phyloP scores from a whole-genome alignment of 371 early-diverging fungal species.

The Mucor piriformis region DNA sequence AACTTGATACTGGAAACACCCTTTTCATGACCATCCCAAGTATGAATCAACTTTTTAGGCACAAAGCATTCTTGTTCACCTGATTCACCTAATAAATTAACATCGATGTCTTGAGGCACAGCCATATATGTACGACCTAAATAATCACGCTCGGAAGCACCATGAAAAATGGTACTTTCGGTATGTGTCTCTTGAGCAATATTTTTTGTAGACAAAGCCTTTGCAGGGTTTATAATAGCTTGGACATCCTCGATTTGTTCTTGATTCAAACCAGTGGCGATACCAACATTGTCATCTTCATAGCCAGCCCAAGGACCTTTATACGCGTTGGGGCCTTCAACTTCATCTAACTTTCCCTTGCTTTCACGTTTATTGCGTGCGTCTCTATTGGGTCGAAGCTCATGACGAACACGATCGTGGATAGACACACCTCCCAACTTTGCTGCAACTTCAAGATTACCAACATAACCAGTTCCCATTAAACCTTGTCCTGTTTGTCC shows the following conservation, averaged over 20 bases:
- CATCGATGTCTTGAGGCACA: slow-evolving; percentile 84
- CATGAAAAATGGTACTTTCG: slow-evolving; percentile 80
- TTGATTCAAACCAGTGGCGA: slow-evolving; percentile 61
- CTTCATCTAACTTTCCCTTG: slow-evolving; percentile 76
- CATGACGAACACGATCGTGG: slow-evolving; percentile 56
- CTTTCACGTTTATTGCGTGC: slow-evolving; percentile 67
- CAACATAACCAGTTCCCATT: slow-evolving; percentile 71
- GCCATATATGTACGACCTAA: slow-evolving; percentile 95
- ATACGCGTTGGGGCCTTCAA: slow-evolving; percentile 84
- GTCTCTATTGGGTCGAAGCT: slow-evolving; percentile 53
- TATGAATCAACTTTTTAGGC: slow-evolving; percentile 86
- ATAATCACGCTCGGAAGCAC: slow-evolving; percentile 83
- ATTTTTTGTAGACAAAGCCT: slow-evolving; percentile 31
- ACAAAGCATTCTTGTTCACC: slow-evolving; percentile 82
- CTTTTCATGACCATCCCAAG: slow-evolving; percentile 92
- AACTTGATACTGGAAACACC: slow-evolving; percentile 91
- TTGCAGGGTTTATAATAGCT: slow-evolving; percentile 8
- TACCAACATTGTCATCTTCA: slow-evolving; percentile 76
- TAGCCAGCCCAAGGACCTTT: slow-evolving; percentile 97
- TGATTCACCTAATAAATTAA: slow-evolving; percentile 74
- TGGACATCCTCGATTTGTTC: slow-evolving; percentile 47
- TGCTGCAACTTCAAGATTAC: slow-evolving; percentile 62
- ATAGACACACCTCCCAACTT: slow-evolving; percentile 55
- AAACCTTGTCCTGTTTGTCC: slow-evolving; percentile 61
- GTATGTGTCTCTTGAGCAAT: slow-evolving; percentile 45